Evolutionary conservation across 2,329 filamentous ascomycete species (phyloP).

Genomic region (Fusarium hostae): DNA sequence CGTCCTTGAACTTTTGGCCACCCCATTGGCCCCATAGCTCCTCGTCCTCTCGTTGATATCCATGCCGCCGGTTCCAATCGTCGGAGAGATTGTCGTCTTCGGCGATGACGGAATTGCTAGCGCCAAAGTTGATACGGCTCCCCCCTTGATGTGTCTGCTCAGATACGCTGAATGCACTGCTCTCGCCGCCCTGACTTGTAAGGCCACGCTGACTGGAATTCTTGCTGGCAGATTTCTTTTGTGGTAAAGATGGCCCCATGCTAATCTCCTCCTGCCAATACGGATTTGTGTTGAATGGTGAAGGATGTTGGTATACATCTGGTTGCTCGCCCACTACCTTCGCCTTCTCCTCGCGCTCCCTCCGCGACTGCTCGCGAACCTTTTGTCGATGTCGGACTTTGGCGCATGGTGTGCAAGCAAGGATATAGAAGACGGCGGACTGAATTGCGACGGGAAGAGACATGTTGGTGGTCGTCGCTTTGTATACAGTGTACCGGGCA

Average conservation of each 20-base stretch:
- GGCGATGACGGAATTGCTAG: constrained; percentile 45
- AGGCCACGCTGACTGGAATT: constrained; percentile 69
- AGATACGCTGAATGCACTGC: constrained; percentile 55
- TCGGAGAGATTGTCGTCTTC: constrained; percentile 54
- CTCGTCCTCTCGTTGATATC: constrained; percentile 90
- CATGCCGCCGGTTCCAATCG: constrained; percentile 77
- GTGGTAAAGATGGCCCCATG: constrained; percentile 78
- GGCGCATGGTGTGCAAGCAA: constrained; percentile 82
- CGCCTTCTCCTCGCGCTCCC: constrained; percentile 73
- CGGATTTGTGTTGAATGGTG: constrained; percentile 86
- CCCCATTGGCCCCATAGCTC: constrained; percentile 79
- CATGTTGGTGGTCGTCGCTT: constrained; percentile 48
- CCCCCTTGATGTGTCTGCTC: constrained; percentile 53
- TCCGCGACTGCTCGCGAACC: constrained; percentile 75
- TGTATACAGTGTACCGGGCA: constrained; percentile 35
- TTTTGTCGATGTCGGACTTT: constrained; percentile 76
- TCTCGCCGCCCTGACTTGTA: constrained; percentile 67
- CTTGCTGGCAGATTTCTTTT: constrained; percentile 67
- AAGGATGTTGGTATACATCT: constrained; percentile 79
- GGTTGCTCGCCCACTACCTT: constrained; percentile 76
- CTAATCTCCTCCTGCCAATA: constrained; percentile 90
- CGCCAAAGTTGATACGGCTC: constrained; percentile 49
- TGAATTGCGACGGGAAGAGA: constrained; percentile 71
- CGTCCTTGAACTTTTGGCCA: constrained; percentile 67
- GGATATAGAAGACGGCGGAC: constrained; percentile 81